Base-by-base conservation (phyloP, 1,284 basidiomycete species). In the Gymnopus androsaceus region DNA sequence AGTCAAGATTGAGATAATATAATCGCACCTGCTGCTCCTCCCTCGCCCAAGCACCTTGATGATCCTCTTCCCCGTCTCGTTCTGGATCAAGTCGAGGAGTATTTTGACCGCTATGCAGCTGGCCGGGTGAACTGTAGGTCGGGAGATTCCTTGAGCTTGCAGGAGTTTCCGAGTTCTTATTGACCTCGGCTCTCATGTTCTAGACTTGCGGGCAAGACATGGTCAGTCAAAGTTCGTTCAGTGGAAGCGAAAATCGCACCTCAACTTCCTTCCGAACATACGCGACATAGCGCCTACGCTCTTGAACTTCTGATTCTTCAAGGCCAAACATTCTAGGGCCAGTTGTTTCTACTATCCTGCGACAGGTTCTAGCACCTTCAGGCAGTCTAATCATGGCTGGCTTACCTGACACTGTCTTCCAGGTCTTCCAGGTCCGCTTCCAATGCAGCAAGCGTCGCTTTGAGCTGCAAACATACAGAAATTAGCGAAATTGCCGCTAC, bases 351-450 rank as follows among this genome's bases (percentile, higher is more conserved):
- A 91, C 90, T 54, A 89, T 87, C 69, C 87, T 92, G 21, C 3
- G n/a, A 6, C n/a, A 55, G 6, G 1, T n/a, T 31, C 31, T n/a
- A 45, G 19, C 21, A 44, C 15, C 33, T 27, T 8, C 17, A 19
- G 3, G n/a, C 30, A 38, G 6, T 37, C n/a, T 14, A 21, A 19
- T 21, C 3, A 11, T n/a, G 23, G 23, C 15, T 28, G 28, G 44
- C 81, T 60, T 69, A 90, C 82, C 83, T 85, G 27, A 96, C 92
- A 63, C 91, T 93, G 66, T 94, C 92, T 52, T 95, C 93, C 19
- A 96, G 72, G 66, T 94, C 93, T 59, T 94, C 90, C 27, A 95
- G 68, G 72, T 96, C 94, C 0, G 89, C 85, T 66, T 94, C 90
- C 30, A 96, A 74, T 0, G 87, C 74, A 1, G 83, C 80, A 8